Evolutionary conservation across 2,329 filamentous ascomycete genomes (phyloP).

Genomic region (Fusarium secorum): DNA sequence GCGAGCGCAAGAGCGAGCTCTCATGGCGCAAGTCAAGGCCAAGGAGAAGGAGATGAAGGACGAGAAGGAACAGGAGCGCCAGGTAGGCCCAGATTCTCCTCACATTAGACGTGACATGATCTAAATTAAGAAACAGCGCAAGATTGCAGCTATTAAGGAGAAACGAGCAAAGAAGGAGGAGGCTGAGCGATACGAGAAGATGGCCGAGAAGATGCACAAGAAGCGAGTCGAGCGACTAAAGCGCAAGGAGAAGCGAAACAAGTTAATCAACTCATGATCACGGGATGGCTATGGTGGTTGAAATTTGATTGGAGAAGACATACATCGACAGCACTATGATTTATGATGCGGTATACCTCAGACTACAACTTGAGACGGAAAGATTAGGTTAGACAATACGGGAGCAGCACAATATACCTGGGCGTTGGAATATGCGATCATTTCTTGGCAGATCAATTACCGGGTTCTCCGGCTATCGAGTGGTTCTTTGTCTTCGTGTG

Average conservation of each 20-base stretch:
- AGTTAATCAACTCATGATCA: conserved; percentile 71
- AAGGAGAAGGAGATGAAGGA: conserved; percentile 96
- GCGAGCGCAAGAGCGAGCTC: conserved; percentile 73
- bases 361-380: conserved; percentile 16
- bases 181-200: conserved; percentile 88
- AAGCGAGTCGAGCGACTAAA: conserved; percentile 93
- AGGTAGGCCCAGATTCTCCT: conserved; percentile 62
- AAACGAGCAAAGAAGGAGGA: conserved; percentile 90
- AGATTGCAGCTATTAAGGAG: conserved; percentile 82
- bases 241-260: conserved; percentile 96
- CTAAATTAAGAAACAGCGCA: conserved; percentile 61
- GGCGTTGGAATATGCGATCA: conserved; percentile 13
- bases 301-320: conserved; percentile 2
- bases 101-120: not conserved
- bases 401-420: conserved; percentile 26
- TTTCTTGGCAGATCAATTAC: not conserved
- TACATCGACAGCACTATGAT: conserved; percentile 33
- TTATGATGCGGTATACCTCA: conserved; percentile 34
- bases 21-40: conserved; percentile 80
- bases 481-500: not conserved
- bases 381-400: conserved; percentile 15
- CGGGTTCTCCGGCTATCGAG: not conserved
- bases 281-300: not conserved
- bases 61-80: conserved; percentile 88
- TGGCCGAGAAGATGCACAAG: conserved; percentile 97